phyloP scores from a whole-genome alignment of 2,329 filamentous ascomycete genomes.

The Sarocladium strictum region DNA sequence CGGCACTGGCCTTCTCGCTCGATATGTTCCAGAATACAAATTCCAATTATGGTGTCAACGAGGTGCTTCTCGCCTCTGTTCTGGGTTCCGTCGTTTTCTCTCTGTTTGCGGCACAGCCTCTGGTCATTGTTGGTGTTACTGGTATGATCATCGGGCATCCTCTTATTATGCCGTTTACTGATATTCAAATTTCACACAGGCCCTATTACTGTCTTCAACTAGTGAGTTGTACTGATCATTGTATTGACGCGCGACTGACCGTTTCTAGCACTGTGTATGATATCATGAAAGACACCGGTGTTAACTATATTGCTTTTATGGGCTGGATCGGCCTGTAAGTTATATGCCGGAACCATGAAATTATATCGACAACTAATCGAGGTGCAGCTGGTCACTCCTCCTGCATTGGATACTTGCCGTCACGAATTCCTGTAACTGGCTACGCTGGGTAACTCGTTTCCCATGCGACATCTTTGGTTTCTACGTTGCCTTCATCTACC shows the following conservation, averaged over 20 bases:
- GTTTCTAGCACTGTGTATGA: constrained; percentile 69
- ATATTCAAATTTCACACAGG: constrained; percentile 35
- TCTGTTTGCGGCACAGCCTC: constrained; percentile 71
- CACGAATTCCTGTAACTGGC: constrained; percentile 79
- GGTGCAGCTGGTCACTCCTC: constrained; percentile 72
- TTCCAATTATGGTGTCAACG: constrained; percentile 83
- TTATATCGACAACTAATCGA: constrained; percentile 9
- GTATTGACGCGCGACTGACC: background rate
- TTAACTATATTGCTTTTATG: constrained; percentile 86
- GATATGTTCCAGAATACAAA: constrained; percentile 90
- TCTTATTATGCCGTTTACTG: too few species aligned
- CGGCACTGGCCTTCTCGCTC: constrained; percentile 80
- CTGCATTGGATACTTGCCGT: constrained; percentile 81
- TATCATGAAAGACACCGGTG: constrained; percentile 71
- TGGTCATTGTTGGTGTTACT: constrained; percentile 88
- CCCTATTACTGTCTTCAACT: constrained; percentile 93
- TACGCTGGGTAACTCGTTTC: constrained; percentile 87
- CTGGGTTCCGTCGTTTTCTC: constrained; percentile 78
- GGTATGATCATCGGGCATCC: background rate
- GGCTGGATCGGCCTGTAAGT: constrained; percentile 75
- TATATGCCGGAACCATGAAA: background rate
- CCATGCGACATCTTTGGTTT: constrained; percentile 93
- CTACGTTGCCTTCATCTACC: constrained; percentile 86
- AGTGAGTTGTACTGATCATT: constrained; percentile 38
- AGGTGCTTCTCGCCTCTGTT: constrained; percentile 81